Base-by-base conservation (phyloP, 441 rosid species). In the Mallotus repandus region DNA sequence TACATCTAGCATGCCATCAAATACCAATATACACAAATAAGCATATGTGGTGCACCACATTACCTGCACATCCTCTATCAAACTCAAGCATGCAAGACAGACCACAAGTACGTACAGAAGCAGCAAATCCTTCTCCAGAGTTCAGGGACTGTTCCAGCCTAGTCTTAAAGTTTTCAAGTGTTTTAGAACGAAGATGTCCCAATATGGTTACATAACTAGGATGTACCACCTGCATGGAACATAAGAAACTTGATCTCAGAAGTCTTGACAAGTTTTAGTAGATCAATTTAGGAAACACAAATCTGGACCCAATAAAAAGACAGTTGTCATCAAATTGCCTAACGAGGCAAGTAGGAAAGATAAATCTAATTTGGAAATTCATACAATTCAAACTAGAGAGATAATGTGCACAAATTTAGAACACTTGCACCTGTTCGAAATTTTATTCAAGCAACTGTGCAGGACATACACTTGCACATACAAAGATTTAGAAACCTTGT, bases 61-160 rank as follows among this genome's bases (percentile, higher is more conserved):
- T 25, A 91, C 97, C 98, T 84, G 84, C 72, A 74, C 87, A 90
- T 80, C 86, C 88, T 83, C 79, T 77, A 78, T 94, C 89, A 82
- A 89, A 94, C 55, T 86, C 87, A 60, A 66, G 76, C 80, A 89
- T 81, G 80, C 85, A 89, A 74, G 85, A 73, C n/a, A 81, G 72
- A 32, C 41, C 56, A 73, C 89, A 85, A 72, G 72, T 76, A 74
- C 71, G 82, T 72, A 77, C 98, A 81, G 94, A 84, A 66, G 82
- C 87, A 72, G 92, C 88, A 69, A 90, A 89, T 67, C 89, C 88
- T 76, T 86, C 85, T 43, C 93, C 95, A 78, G 72, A 60, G 54
- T 79, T 84, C 60, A 94, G 75, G 46, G 74, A 84, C 53, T 88
- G 78, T 56, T 90, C 88, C 50, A 94, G 72, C 62, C 74, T 74